Percentiles rank a stretch among this genome's conserved stretches.
phyloP scores from a whole-genome alignment of 1,284 basidiomycete species.

The Trametes versicolor region DNA sequence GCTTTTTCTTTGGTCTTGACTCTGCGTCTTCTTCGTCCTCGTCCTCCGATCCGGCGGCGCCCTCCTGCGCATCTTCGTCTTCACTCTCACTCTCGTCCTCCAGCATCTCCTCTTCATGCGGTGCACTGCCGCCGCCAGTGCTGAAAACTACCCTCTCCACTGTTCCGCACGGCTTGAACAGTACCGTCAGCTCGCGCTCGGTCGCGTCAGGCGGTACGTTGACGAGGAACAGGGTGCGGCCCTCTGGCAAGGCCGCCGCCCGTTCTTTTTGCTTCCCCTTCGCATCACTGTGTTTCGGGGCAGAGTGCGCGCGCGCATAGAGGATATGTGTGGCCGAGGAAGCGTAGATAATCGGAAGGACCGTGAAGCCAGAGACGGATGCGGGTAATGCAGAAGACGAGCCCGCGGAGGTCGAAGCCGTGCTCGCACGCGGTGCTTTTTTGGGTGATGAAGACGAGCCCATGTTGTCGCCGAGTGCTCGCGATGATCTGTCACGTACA shows the following conservation, averaged over 20 bases:
- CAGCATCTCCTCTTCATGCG: conserved; percentile 42
- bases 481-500: neutral
- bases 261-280: conserved; percentile 41
- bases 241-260: conserved; percentile 58
- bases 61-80: conserved; percentile 47
- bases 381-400: conserved; percentile 35
- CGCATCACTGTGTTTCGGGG: conserved; percentile 49
- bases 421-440: conserved; percentile 13
- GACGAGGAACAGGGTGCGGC: conserved; percentile 85
- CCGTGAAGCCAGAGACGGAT: conserved; percentile 62
- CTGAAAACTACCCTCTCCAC: conserved; percentile 79
- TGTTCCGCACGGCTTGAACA: conserved; percentile 81
- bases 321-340: conserved; percentile 65
- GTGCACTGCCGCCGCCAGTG: conserved; percentile 47
- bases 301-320: conserved; percentile 66
- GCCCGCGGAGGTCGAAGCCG: conserved; percentile 5
- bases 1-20: conserved; percentile 57
- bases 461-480: conserved; percentile 3
- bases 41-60: conserved; percentile 44
- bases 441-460: conserved; percentile 17
- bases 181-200: conserved; percentile 74
- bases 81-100: conserved; percentile 49
- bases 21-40: conserved; percentile 45
- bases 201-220: conserved; percentile 89
- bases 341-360: conserved; percentile 67